These are phyloP conservation scores for Leccinum pseudoinsigne DNA, from an alignment of 1,284 basidiomycete species.

Conservation along the genomic window DNA sequence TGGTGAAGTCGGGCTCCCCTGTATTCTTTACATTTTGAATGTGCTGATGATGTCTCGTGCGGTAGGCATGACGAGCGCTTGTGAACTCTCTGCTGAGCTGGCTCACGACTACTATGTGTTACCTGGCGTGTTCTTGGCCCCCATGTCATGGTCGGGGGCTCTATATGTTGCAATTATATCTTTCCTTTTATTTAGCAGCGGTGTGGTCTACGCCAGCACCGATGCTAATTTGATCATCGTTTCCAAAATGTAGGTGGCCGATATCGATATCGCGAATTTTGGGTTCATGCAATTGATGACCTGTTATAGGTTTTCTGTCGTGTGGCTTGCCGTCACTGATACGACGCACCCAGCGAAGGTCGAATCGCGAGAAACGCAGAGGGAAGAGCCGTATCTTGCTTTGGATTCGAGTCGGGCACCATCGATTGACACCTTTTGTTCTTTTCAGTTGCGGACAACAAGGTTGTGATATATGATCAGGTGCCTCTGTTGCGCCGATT, in stretches of 20 bases:
- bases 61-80: slow-evolving; percentile 56
- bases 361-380: no score
- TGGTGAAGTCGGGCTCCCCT: slow-evolving; percentile 36
- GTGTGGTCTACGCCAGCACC: slow-evolving; percentile 58
- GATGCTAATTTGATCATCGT: slow-evolving; percentile 53
- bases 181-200: slow-evolving; percentile 48
- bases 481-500: slow-evolving; percentile 44
- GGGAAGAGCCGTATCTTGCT: no score
- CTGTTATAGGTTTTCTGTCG: slow-evolving; percentile 51
- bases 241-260: slow-evolving; percentile 51
- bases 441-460: slow-evolving; percentile 49
- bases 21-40: not conserved
- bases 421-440: not conserved
- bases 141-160: slow-evolving; percentile 51
- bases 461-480: slow-evolving; percentile 61
- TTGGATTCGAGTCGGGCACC: not conserved
- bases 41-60: slow-evolving; percentile 5
- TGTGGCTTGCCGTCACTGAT: slow-evolving; percentile 49
- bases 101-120: slow-evolving; percentile 55
- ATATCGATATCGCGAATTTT: not conserved
- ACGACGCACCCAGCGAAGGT: no score
- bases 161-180: slow-evolving; percentile 53
- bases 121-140: slow-evolving; percentile 49
- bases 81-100: slow-evolving; percentile 58
- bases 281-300: not conserved